Conservation (phyloP, 73 alveolate genomes). For the Breviolum minutum region DNA sequence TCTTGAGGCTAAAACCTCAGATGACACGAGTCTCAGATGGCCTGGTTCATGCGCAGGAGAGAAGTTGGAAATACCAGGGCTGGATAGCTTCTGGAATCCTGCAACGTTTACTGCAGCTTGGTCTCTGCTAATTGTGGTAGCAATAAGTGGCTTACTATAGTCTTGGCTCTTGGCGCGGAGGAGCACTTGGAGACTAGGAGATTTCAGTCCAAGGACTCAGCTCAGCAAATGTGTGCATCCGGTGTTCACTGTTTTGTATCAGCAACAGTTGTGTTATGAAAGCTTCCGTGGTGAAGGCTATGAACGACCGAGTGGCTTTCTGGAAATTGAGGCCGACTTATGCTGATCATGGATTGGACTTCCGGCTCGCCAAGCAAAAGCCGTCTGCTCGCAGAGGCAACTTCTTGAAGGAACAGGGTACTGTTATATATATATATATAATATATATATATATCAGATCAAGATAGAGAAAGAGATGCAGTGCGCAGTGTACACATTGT, state of each 20-base stretch:
- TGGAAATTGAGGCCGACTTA: conserved; percentile 33
- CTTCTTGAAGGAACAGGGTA: neutral
- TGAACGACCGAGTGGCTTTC: too few relatives aligned
- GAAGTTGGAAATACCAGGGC: too few relatives aligned
- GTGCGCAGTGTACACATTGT: neutral
- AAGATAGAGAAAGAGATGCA: neutral
- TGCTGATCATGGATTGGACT: conserved; percentile 64
- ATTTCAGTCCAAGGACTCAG: conserved; percentile 22
- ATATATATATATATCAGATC: too few relatives aligned
- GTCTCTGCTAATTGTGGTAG: neutral
- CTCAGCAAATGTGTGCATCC: neutral
- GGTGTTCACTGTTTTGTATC: neutral
- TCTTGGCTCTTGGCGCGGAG: neutral
- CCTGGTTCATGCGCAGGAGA: conserved; percentile 78
- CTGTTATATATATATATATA: too few relatives aligned
- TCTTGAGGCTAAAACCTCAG: conserved; percentile 57
- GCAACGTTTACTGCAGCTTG: neutral
- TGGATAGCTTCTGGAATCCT: neutral
- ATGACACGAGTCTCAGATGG: conserved; percentile 86
- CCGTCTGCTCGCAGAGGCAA: neutral
- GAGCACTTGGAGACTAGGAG: conserved; percentile 79
- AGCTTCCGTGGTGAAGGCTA: neutral
- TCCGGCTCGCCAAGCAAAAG: conserved; percentile 48
- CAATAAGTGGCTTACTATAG: neutral
- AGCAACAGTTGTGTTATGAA: neutral